phyloP scores from a whole-genome alignment of 176 grass and related monocot species.

The Ensete ventricosum region DNA sequence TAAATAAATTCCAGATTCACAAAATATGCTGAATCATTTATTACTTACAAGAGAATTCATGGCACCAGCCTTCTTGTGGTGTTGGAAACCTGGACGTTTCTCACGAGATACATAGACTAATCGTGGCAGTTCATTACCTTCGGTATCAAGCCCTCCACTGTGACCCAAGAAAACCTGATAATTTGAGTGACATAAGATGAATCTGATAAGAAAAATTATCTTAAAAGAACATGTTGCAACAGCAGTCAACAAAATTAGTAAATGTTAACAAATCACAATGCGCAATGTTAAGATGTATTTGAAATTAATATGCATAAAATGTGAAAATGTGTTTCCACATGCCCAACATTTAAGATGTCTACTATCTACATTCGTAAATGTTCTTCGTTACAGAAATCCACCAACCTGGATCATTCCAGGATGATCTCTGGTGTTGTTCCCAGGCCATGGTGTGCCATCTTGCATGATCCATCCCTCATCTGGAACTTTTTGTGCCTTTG shows the following conservation, averaged over 20 bases:
- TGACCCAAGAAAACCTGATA: constrained; percentile 92
- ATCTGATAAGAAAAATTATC: constrained; percentile 4
- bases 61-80: constrained; percentile 99
- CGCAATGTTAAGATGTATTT: not conserved
- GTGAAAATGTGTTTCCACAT: not conserved
- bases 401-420: constrained; percentile 97
- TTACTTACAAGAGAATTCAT: constrained; percentile 97
- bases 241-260: too few relatives aligned
- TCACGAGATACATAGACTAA: constrained; percentile 99
- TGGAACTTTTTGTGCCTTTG: constrained; percentile 94
- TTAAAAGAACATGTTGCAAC: not conserved
- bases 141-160: constrained; percentile 86
- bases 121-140: constrained; percentile 86
- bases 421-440: constrained; percentile 99
- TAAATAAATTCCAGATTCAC: not conserved
- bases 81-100: constrained; percentile 93
- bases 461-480: constrained; percentile 99
- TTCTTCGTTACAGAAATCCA: constrained; percentile 6
- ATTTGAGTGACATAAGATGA: constrained; percentile 12
- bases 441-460: constrained; percentile 98
- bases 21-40: not conserved
- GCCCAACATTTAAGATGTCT: not conserved
- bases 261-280: not conserved
- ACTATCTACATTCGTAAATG: not conserved
- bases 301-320: not conserved